phyloP scores from a whole-genome alignment of 106 monocot species.

The Dendrobium catenatum region DNA sequence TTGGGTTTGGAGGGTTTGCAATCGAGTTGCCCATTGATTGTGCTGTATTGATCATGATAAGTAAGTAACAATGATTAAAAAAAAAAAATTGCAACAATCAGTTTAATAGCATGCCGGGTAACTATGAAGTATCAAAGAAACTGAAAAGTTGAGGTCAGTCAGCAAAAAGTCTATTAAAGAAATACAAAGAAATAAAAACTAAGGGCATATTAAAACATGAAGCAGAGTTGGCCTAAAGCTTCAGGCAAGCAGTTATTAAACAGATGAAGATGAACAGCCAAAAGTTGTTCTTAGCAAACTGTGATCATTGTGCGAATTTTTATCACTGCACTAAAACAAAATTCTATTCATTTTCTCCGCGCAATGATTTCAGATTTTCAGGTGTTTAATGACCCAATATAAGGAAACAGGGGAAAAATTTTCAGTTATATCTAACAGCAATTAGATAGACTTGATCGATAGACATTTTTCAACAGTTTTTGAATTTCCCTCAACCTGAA shows the following conservation, averaged over 20 bases:
- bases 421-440: not conserved
- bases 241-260: not conserved
- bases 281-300: not conserved
- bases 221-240: not conserved
- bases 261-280: not conserved
- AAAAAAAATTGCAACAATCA: not conserved
- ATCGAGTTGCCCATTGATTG: conserved; percentile 31
- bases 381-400: not conserved
- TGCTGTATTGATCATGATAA: conserved; percentile 18
- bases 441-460: not conserved
- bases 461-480: too few species aligned
- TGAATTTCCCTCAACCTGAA: too few species aligned
- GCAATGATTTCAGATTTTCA: not conserved
- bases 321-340: not conserved
- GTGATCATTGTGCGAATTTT: not conserved
- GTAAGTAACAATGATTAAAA: not conserved
- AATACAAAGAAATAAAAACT: not conserved
- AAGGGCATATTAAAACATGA: too few species aligned
- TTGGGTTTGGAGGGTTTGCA: conserved; percentile 24
- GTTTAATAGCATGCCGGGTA: not conserved
- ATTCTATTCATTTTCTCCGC: not conserved
- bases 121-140: not conserved
- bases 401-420: not conserved
- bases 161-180: not conserved
- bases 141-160: not conserved